Conservation (phyloP, 73 alveolate genomes). For the Symbiodinium pilosum region DNA sequence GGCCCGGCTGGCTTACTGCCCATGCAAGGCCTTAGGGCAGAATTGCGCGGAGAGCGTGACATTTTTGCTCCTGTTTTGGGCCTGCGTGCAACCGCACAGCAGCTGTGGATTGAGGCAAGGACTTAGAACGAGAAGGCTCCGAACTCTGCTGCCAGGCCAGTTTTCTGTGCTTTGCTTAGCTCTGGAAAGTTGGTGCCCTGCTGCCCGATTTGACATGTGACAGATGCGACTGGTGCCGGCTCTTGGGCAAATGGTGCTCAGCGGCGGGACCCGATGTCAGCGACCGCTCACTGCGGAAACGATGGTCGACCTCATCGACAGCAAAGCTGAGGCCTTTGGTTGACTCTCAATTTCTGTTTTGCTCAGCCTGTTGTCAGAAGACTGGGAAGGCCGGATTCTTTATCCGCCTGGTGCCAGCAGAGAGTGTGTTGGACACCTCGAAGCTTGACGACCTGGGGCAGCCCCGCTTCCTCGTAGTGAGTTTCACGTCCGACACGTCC, state of each 20-base stretch:
- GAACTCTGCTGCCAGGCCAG: constrained; percentile 76
- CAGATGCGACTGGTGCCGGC: constrained; percentile 94
- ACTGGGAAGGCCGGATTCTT: constrained; percentile 65
- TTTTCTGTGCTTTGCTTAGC: background rate
- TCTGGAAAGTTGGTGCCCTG: too few relatives aligned
- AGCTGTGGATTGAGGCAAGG: background rate
- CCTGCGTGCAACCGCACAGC: background rate
- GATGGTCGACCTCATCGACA: constrained; percentile 1
- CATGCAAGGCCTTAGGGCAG: background rate
- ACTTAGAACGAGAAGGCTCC: constrained; percentile 52
- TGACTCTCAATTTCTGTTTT: too few relatives aligned
- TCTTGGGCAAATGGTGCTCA: constrained; percentile 57
- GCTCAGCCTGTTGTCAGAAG: too few relatives aligned
- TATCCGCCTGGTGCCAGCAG: constrained; percentile 73
- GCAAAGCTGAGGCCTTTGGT: constrained; percentile 75
- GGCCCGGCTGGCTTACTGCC: constrained; percentile 13
- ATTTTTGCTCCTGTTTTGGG: background rate
- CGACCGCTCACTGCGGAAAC: constrained; percentile 15
- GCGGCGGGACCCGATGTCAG: constrained; percentile 53
- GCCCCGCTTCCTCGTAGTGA: constrained; percentile 66
- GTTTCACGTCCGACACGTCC: constrained; percentile 52
- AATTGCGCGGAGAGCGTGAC: background rate
- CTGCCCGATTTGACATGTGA: background rate
- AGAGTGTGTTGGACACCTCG: constrained; percentile 5
- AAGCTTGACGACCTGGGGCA: constrained; percentile 49